Conservation (phyloP, 345 rosid genomes). For the Mallotus nudiflorus region DNA sequence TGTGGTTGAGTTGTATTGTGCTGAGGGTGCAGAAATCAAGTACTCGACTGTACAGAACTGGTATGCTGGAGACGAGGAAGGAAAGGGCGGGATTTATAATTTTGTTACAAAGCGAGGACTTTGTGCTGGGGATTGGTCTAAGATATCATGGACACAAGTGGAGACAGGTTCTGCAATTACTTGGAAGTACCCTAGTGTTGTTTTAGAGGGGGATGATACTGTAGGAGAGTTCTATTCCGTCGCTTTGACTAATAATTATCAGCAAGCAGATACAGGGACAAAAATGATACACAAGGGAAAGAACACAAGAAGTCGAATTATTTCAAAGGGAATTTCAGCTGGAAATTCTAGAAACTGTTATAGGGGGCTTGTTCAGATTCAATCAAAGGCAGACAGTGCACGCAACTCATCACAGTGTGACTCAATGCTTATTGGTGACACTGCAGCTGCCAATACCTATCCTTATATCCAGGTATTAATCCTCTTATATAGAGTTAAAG, state of each 20-base stretch:
- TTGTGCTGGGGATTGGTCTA: slow-evolving; percentile 76
- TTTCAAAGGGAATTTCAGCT: slow-evolving; percentile 84
- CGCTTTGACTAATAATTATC: slow-evolving; percentile 83
- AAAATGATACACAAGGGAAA: slow-evolving; percentile 98
- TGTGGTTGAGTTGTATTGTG: slow-evolving; percentile 88
- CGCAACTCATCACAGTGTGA: slow-evolving; percentile 88
- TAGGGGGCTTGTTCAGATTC: slow-evolving; percentile 94
- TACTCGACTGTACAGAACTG: slow-evolving; percentile 96
- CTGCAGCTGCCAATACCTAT: slow-evolving; percentile 93
- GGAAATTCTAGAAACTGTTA: slow-evolving; percentile 84
- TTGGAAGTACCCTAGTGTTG: slow-evolving; percentile 94
- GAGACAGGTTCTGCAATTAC: slow-evolving; percentile 98
- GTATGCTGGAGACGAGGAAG: slow-evolving; percentile 92
- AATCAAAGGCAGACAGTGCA: slow-evolving; percentile 92
- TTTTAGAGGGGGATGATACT: slow-evolving; percentile 80
- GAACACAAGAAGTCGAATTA: slow-evolving; percentile 81
- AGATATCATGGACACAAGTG: slow-evolving; percentile 97
- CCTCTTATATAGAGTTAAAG: background rate
- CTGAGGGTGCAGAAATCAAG: slow-evolving; percentile 76
- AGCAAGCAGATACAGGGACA: slow-evolving; percentile 90
- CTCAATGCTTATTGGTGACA: slow-evolving; percentile 94
- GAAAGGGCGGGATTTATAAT: slow-evolving; percentile 87
- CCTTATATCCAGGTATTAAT: slow-evolving; percentile 74
- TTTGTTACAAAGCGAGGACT: slow-evolving; percentile 95
- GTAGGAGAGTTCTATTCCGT: slow-evolving; percentile 95